Evolutionary conservation across 2,329 filamentous ascomycete genomes (phyloP), one percentile per base, ranked within the genome.

Genomic region (Botrytis paeoniae): DNA sequence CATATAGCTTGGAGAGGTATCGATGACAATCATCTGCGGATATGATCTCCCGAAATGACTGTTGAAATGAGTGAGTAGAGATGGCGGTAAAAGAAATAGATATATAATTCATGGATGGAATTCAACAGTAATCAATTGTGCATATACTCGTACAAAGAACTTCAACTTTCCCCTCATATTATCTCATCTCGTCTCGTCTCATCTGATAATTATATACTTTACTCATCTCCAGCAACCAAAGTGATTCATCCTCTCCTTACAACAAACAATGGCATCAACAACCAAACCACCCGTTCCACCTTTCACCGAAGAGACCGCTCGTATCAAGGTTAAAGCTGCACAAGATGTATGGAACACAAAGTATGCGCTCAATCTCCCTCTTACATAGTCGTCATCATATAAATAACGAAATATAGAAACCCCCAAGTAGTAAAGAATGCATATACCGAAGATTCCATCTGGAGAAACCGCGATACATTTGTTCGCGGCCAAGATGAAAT

Each of bases 321-420:
- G 84, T 25, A 84, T 86, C 73, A 97, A 97, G 81, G 93, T 97
- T 75, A 97, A 97, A 83, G 91, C 90, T 29, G 93, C 93, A 0
- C 94, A 97, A 80, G 88, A 93, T 80, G 85, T 91, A 4, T 97
- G 94, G 94, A 97, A 97, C 79, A 91, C 90, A 1, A 87, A 85
- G 92, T 93, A 81, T 76, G 83, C 59, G 18, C 41, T 41, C n/a
- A 25, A 12, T 43, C 1, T 41, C 9, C 14, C 35, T 61, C 4
- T 60, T 10, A 20, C 20, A 37, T 32, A 22, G 18, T 39, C 5
- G 12, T 20, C 60, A 29, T 14, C 7, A 35, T 14, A 35, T 29
- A 16, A 29, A 14, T 45, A 45, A 66, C 5, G 12, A 22, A 14
- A 48, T 9, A n/a, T 45, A 93, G 91, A 78, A 85, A 93, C 74